These are phyloP conservation scores for Neonectria ditissima DNA, from an alignment of 2,329 filamentous ascomycete genomes.

Conservation along the genomic window DNA sequence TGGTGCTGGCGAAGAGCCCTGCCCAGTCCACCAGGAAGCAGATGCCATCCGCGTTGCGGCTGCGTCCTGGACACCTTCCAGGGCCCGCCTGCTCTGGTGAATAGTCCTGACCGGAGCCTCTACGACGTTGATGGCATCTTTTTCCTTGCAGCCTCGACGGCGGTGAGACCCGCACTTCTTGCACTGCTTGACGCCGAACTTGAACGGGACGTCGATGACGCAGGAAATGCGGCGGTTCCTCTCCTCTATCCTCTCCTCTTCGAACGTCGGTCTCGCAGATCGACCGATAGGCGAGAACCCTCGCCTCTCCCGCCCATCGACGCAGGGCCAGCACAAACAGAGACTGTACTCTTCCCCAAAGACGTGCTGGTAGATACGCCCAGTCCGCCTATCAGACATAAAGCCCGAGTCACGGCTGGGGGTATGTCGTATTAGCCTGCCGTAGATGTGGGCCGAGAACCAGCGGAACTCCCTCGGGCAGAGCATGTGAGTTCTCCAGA, in stretches of 20 bases:
- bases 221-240: conserved; percentile 3
- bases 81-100: neutral
- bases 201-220: conserved; percentile 23
- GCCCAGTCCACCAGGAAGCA: neutral
- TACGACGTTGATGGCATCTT: conserved; percentile 11
- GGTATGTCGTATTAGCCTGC: conserved; percentile 21
- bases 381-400: conserved; percentile 6
- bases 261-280: conserved; percentile 3
- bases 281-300: conserved; percentile 9
- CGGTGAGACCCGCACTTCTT: conserved; percentile 33
- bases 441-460: conserved; percentile 24
- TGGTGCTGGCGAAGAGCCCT: neutral
- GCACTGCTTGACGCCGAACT: conserved; percentile 29
- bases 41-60: neutral
- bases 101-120: neutral
- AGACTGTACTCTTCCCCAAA: conserved; percentile 29
- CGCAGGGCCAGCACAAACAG: conserved; percentile 38
- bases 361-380: conserved; percentile 22
- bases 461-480: conserved; percentile 16
- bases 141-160: conserved; percentile 25
- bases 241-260: conserved; percentile 17
- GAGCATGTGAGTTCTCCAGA: conserved; percentile 39
- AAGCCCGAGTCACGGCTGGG: conserved; percentile 17
- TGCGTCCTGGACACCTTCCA: neutral
- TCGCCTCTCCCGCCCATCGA: conserved; percentile 20